These are phyloP conservation scores for Kwoniella sp. DNA, from an alignment of 768 basidiomycete species.

Conservation along the genomic window DNA sequence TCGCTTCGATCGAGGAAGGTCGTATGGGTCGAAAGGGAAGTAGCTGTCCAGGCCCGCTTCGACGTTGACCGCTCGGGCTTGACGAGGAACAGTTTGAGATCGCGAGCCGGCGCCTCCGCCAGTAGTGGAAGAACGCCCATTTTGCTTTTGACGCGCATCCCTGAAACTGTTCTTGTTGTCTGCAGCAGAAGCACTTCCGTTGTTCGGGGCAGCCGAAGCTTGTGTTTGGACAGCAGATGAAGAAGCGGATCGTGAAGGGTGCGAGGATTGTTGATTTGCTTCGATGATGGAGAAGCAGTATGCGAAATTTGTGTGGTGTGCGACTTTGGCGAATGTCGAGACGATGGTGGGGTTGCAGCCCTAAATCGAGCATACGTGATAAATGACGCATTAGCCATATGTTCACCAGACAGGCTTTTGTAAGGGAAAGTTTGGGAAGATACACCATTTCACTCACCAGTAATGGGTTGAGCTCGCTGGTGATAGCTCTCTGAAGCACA, in stretches of 20 bases:
- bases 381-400: background rate
- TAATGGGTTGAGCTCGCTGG: constrained; percentile 82
- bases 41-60: constrained; percentile 83
- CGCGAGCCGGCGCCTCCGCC: constrained; percentile 17
- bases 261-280: constrained; percentile 73
- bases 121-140: background rate
- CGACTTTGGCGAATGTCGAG: constrained; percentile 87
- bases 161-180: background rate
- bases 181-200: background rate
- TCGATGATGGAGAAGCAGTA: constrained; percentile 94
- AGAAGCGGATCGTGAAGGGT: constrained; percentile 33
- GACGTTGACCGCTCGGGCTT: constrained; percentile 47
- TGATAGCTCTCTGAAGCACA: constrained; percentile 76
- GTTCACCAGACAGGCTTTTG: background rate
- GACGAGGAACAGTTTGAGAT: constrained; percentile 30
- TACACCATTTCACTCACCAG: constrained; percentile 71
- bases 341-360: constrained; percentile 89
- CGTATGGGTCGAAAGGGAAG: constrained; percentile 98
- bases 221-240: constrained; percentile 29
- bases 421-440: background rate
- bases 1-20: constrained; percentile 72
- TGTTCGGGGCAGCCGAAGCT: background rate
- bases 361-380: constrained; percentile 56
- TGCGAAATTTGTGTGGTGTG: constrained; percentile 84
- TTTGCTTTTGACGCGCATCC: background rate